These are phyloP conservation scores for Phyllosticta citriasiana DNA, from an alignment of 2,329 filamentous ascomycete genomes.

Conservation along the genomic window DNA sequence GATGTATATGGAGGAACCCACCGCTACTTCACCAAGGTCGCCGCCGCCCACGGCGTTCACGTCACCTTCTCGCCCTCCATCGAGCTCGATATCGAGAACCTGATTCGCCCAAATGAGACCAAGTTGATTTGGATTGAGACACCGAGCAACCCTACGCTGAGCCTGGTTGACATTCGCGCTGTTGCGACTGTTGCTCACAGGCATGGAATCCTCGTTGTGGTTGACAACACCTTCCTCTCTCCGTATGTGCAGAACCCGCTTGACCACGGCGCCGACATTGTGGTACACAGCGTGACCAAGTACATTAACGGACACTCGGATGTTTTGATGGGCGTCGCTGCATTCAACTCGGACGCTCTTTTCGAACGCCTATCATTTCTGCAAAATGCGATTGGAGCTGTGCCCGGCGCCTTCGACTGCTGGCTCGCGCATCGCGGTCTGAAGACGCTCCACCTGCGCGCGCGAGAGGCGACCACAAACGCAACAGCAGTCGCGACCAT, in stretches of 20 bases:
- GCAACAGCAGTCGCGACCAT: constrained; percentile 66
- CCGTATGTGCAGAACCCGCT: constrained; percentile 96
- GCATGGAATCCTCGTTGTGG: constrained; percentile 88
- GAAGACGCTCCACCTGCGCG: constrained; percentile 92
- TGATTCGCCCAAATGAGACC: constrained; percentile 74
- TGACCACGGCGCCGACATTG: constrained; percentile 89
- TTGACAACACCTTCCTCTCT: constrained; percentile 96
- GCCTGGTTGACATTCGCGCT: constrained; percentile 83
- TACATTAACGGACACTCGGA: constrained; percentile 98
- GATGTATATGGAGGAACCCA: constrained; percentile 98
- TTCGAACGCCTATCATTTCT: constrained; percentile 74
- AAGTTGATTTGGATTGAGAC: constrained; percentile 96
- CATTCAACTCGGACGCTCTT: constrained; percentile 80
- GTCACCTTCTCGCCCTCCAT: constrained; percentile 93
- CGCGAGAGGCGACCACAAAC: constrained; percentile 73
- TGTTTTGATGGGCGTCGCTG: constrained; percentile 94
- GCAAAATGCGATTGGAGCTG: constrained; percentile 93
- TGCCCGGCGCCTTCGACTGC: constrained; percentile 90
- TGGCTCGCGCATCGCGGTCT: constrained; percentile 96
- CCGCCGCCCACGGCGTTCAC: constrained; percentile 82
- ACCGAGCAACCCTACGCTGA: constrained; percentile 87
- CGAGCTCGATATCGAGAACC: constrained; percentile 71
- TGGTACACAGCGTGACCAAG: constrained; percentile 95
- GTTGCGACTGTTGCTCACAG: constrained; percentile 75
- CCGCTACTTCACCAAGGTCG: constrained; percentile 97